Evolutionary conservation across 192 early-diverging fungal genomes (phyloP), one percentile per base, ranked within the genome.

Genomic region (Martensiomyces pterosporus): DNA sequence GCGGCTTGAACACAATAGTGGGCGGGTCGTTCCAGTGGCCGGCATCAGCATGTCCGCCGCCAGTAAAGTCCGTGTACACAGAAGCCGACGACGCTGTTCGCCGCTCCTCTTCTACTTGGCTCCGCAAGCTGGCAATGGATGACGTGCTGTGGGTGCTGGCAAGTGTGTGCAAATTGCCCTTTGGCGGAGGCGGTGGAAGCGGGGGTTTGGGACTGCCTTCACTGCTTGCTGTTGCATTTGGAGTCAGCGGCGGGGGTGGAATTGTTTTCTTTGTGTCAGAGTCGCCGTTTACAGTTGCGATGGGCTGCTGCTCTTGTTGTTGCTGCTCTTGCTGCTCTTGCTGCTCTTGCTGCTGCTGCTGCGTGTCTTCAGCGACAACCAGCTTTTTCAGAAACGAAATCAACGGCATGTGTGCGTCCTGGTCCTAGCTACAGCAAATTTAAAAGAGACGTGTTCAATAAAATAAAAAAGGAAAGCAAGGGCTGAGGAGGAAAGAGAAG

Each of bases 21-120:
- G 75, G 68, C 32, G 75, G 75, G 50, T 77, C 75, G 43, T 77
- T 77, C 75, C 75, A 77, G 54, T 77, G 75, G 10, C 75, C 75
- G 32, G 39, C 41, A 16, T 61, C 75, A 3, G 67, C 63, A n/a
- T 71, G 60, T 0, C 68, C 62, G 12, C 43, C 45, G 18, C 63
- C 54, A 1, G 62, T 51, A 48, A 76, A 76, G 47, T 76, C 67
- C 13, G 36, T 51, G 58, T 76, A 76, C 53, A 55, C 47, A 3
- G 60, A 55, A 1, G 54, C n/a, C 6, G 55, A 43, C 4, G 60
- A 58, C 8, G 57, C 57, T 12, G 47, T 24, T 24, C 52, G 32
- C 18, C 44, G 42, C 45, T 65, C 62, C 3, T 36, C 9, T 48
- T 62, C 55, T 5, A 55, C 50, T 18, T 53, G 64, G 24, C 42